Conservation (phyloP, 805 yeast genomes). For the Candida orba region DNA sequence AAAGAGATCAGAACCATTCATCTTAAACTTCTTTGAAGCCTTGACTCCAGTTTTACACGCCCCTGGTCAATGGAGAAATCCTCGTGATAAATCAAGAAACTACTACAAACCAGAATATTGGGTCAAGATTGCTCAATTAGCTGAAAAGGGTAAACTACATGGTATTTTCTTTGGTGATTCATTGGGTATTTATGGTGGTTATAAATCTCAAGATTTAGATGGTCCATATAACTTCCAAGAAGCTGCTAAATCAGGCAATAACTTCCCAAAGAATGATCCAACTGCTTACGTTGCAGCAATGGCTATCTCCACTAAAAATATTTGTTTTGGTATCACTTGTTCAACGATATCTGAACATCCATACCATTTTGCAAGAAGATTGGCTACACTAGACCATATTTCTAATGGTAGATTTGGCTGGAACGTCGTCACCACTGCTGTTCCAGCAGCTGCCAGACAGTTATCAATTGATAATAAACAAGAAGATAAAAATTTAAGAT, state of each 20-base stretch:
- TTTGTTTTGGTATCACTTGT: constrained; percentile 34
- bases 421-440: constrained; percentile 37
- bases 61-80: constrained; percentile 11
- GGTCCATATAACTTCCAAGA: constrained; percentile 29
- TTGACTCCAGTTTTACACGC: constrained; percentile 10
- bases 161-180: constrained; percentile 32
- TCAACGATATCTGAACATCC: constrained; percentile 37
- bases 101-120: constrained; percentile 25
- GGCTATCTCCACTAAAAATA: constrained; percentile 34
- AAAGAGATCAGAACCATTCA: constrained; percentile 7
- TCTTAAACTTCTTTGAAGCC: constrained; percentile 9
- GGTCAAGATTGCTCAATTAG: constrained; percentile 28
- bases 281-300: constrained; percentile 28
- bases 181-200: constrained; percentile 31
- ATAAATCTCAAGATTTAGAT: constrained; percentile 16
- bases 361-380: constrained; percentile 33
- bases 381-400: constrained; percentile 27
- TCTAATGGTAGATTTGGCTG: constrained; percentile 37
- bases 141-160: constrained; percentile 31
- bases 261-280: constrained; percentile 20
- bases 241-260: constrained; percentile 16
- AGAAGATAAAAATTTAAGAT: constrained; percentile 35
- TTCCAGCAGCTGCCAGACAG: constrained; percentile 36
- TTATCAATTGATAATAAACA: constrained; percentile 27
- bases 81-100: constrained; percentile 8